Percentiles rank a stretch among this genome's conserved stretches.
Conservation (phyloP, 495 filamentous ascomycete species). For the Parathielavia appendiculata region DNA sequence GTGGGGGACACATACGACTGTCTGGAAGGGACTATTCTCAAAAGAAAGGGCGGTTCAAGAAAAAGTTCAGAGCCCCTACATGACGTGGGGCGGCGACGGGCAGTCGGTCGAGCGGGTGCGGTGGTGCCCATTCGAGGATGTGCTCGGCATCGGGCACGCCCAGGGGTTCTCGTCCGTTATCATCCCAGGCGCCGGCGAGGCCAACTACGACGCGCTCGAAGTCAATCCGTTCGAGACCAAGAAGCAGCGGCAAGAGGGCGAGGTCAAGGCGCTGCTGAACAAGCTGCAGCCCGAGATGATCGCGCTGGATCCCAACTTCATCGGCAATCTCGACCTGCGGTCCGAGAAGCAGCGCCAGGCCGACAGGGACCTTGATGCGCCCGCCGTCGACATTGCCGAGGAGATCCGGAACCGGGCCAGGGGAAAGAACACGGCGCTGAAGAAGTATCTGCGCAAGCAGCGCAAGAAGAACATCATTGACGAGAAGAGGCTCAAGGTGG, state of each 20-base stretch:
- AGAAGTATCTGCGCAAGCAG: slow-evolving; percentile 86
- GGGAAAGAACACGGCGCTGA: slow-evolving; percentile 86
- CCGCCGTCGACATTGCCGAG: slow-evolving; percentile 66
- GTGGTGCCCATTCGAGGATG: slow-evolving; percentile 95
- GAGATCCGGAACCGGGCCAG: slow-evolving; percentile 65
- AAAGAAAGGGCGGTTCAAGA: slow-evolving; percentile 60
- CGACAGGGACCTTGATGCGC: slow-evolving; percentile 69
- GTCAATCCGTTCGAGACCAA: slow-evolving; percentile 93
- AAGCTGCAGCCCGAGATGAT: slow-evolving; percentile 98
- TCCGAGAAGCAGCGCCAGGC: slow-evolving; percentile 66
- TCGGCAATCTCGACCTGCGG: slow-evolving; percentile 78
- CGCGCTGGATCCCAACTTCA: slow-evolving; percentile 79
- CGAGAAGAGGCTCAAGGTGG: slow-evolving; percentile 64
- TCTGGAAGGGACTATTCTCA: slow-evolving; percentile 85
- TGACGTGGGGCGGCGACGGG: slow-evolving; percentile 87
- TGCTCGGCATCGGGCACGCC: slow-evolving; percentile 78
- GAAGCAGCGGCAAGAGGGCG: slow-evolving; percentile 88
- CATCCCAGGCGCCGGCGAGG: slow-evolving; percentile 88
- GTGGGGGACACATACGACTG: slow-evolving; percentile 81
- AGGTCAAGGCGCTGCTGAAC: slow-evolving; percentile 81
- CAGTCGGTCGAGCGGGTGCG: slow-evolving; percentile 70
- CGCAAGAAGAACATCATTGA: slow-evolving; percentile 86
- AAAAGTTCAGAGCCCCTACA: slow-evolving; percentile 84
- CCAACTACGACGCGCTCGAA: slow-evolving; percentile 93
- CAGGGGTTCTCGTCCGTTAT: slow-evolving; percentile 84